Evolutionary conservation across 768 basidiomycete genomes (phyloP), one percentile per base, ranked within the genome.

Genomic region (Mrakia gelida): DNA sequence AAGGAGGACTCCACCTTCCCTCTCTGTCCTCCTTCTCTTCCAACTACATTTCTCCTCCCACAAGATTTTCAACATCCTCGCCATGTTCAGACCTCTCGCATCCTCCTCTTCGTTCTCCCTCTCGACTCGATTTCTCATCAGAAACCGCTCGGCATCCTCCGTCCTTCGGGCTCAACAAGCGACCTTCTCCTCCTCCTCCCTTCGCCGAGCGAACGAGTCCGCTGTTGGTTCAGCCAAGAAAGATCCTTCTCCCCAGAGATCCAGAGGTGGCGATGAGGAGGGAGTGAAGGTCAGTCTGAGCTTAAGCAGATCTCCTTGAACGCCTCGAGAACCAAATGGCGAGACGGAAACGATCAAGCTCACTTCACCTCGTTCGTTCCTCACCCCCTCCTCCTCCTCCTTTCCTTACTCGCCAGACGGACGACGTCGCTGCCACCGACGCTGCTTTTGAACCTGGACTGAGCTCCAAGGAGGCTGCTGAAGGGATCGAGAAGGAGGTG

Each of bases 401-500:
- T n/a, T 7, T 13, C 11, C 15, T 45, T 13, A 13, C 8, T 56
- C 54, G 2, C 16, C 41, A 76, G 75, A 71, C 75, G 2, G 75
- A 76, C 56, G 41, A 71, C 32, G 68, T 76, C 26, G 75, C 75
- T 2, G 1, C 26, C 9, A 71, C 75, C 32, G 38, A 70, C 30
- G 68, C 75, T 7, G 75, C 75, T 10, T 76, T 71, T 30, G 56
- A 76, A 54, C 45, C 65, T 21, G 72, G 72, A 3, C 45, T 54
- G 54, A 56, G 54, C n/a, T 68, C 75, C 0, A 26, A 56, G 34
- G n/a, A 76, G 3, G 63, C 63, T 18, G 54, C 52, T 0, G 26
- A 41, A 23, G 26, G 18, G 41, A 54, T 76, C 16, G 75, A 76
- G 56, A 23, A 28, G 15, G 75, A 76, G 75, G 75, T 76, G 18